Evolutionary conservation across 306 rosid species (phyloP).

Genomic region (Lupinus albus): DNA sequence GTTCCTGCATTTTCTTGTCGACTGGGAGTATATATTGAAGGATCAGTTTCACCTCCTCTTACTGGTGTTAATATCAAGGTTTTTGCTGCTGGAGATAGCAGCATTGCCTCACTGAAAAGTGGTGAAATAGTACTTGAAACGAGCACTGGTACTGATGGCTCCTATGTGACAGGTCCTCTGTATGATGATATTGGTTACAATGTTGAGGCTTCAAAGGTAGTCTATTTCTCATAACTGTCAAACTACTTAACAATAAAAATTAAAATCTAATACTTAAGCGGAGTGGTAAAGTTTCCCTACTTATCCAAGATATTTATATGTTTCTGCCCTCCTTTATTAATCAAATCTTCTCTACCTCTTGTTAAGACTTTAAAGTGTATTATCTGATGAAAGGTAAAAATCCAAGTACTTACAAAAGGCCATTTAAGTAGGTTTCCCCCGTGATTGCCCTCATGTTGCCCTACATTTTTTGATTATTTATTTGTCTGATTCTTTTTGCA

Average conservation of each 20-base stretch:
- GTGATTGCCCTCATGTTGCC: slow-evolving; percentile 38
- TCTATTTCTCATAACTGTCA: slow-evolving; percentile 21
- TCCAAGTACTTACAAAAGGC: slow-evolving; percentile 3
- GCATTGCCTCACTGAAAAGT: slow-evolving; percentile 57
- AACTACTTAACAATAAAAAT: slow-evolving; percentile 17
- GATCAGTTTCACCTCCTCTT: slow-evolving; percentile 87
- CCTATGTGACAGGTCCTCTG: slow-evolving; percentile 81
- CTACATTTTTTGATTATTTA: slow-evolving; percentile 22
- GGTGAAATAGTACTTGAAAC: slow-evolving; percentile 82
- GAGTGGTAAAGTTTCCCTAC: slow-evolving; percentile 36
- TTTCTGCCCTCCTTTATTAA: slow-evolving; percentile 15
- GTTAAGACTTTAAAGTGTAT: neutral
- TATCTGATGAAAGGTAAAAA: neutral
- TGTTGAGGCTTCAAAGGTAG: slow-evolving; percentile 85
- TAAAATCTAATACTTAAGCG: slow-evolving; percentile 18
- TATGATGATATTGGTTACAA: slow-evolving; percentile 78
- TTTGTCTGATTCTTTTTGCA: slow-evolving; percentile 48
- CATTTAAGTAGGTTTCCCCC: neutral
- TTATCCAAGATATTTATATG: slow-evolving; percentile 4
- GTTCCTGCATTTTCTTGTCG: slow-evolving; percentile 77
- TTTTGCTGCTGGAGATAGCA: slow-evolving; percentile 78
- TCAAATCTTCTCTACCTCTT: slow-evolving; percentile 8
- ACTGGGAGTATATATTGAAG: slow-evolving; percentile 75
- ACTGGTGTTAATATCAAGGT: slow-evolving; percentile 74
- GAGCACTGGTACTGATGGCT: slow-evolving; percentile 71